Base-by-base conservation (phyloP, 169 alveolate species). In the Hepatocystis sp. region DNA sequence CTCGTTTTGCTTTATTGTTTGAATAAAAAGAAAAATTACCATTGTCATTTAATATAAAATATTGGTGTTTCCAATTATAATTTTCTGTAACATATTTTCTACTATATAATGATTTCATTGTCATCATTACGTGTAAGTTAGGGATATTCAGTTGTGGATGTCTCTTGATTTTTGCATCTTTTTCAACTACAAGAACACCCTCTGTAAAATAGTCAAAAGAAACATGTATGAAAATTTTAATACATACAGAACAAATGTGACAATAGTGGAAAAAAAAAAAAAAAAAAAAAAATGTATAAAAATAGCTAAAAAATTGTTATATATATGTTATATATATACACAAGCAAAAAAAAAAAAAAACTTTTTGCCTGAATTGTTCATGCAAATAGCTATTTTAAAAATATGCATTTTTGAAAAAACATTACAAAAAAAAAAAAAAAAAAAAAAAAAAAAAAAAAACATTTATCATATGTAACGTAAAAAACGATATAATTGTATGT, bases 51-150 rank as follows among this genome's bases (percentile, higher is more conserved):
- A 95, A 92, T 65, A 93, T 67, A 89, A 93, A 95, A 91, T 95
- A 95, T 78, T 92, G 93, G 85, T 95, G 97, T 67, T 92, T 96
- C 98, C 98, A 96, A 85, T 95, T 96, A 91, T 90, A 96, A 65
- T 93, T 94, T 93, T 96, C 98, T 49, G 93, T 95, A 44, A 95
- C 97, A 88, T 91, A 94, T 25, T 94, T 94, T 91, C 92, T 93
- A 2, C 98, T 93, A 56, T 92, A 92, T 49, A 96, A 92, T 7
- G 97, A 93, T 68, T 92, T 93, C 94, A 95, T 86, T n/a, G 93
- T 88, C 96, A 96, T 91, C 95, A 95, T 92, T 23, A 96, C 97
- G 86, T 96, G 98, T 56, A 96, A 91, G 90, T 96, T 96, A 19
- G 97, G 97, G n/a, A 94, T 85, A 64, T 92, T 93, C 49, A 93